phyloP scores from a whole-genome alignment of 176 grass and related monocot genomes.

The Eleusine indica region DNA sequence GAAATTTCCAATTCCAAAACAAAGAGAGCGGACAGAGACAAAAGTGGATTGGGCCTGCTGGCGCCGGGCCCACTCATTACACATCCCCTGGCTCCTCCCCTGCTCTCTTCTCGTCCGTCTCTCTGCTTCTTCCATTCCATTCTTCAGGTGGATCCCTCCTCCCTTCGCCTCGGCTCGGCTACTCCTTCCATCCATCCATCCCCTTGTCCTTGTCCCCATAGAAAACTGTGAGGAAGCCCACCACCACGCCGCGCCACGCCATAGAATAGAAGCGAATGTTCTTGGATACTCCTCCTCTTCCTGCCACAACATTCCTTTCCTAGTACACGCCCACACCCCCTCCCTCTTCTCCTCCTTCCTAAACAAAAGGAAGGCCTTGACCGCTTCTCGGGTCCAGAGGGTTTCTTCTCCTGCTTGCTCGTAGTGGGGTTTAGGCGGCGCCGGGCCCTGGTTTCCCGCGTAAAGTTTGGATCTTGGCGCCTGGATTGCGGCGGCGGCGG shows the following conservation, averaged over 20 bases:
- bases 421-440: not conserved
- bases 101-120: not conserved
- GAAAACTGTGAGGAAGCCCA: slow-evolving; percentile 24
- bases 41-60: slow-evolving; percentile 36
- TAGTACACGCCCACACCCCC: slow-evolving; percentile 15
- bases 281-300: slow-evolving; percentile 33
- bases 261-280: slow-evolving; percentile 44
- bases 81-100: not conserved
- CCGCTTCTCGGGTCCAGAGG: not conserved
- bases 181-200: slow-evolving; percentile 11
- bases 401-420: not conserved
- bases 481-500: not conserved
- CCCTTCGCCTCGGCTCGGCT: not conserved
- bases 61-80: slow-evolving; percentile 4
- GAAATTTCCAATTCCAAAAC: slow-evolving; percentile 2
- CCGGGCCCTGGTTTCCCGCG: not conserved
- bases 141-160: not conserved
- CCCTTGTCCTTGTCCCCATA: slow-evolving; percentile 13
- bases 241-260: slow-evolving; percentile 1
- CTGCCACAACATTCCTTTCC: slow-evolving; percentile 42
- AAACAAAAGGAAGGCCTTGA: slow-evolving; percentile 4
- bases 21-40: not conserved
- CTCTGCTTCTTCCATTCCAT: not conserved
- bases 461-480: not conserved
- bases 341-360: not conserved